Percentiles rank a stretch among this genome's conserved stretches.
These are phyloP conservation scores for Phytophthora citrophthora DNA, from an alignment of 352 stramenopile species.

Conservation along the genomic window DNA sequence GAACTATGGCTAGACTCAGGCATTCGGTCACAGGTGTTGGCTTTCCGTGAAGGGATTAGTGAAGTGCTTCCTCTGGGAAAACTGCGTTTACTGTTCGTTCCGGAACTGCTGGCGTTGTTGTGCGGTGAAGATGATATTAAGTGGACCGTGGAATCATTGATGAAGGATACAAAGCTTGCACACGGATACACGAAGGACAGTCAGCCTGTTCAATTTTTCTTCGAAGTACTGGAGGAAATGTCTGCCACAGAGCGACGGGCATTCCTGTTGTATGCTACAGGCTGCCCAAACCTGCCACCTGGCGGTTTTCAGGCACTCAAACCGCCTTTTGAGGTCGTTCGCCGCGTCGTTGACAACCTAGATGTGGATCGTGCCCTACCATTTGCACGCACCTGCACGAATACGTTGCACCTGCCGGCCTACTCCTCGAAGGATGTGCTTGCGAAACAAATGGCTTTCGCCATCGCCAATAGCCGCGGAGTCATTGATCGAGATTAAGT, in stretches of 20 bases:
- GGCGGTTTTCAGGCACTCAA: constrained; percentile 74
- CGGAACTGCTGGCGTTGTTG: constrained; percentile 68
- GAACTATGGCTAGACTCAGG: constrained; percentile 69
- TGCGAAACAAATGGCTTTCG: constrained; percentile 66
- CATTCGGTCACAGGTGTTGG: constrained; percentile 66
- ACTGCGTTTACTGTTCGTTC: constrained; percentile 71
- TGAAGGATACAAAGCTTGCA: constrained; percentile 77
- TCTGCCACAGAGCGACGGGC: constrained; percentile 55
- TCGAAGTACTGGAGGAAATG: constrained; percentile 79
- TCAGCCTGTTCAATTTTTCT: constrained; percentile 68
- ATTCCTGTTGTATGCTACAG: constrained; percentile 85
- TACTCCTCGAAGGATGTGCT: constrained; percentile 81
- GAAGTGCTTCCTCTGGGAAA: constrained; percentile 79
- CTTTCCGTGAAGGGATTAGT: constrained; percentile 78
- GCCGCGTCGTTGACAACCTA: constrained; percentile 71
- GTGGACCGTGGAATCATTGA: constrained; percentile 70
- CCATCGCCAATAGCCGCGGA: constrained; percentile 80
- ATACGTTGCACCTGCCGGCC: constrained; percentile 84
- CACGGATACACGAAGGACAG: constrained; percentile 87
- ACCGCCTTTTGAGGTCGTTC: constrained; percentile 83
- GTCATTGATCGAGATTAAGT: constrained; percentile 87
- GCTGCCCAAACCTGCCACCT: constrained; percentile 80
- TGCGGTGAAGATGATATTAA: constrained; percentile 79
- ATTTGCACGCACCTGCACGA: constrained; percentile 87
- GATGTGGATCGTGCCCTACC: constrained; percentile 79